These are phyloP conservation scores for Gaillardinia entomophila DNA, from an alignment of 805 yeast species.

Conservation along the genomic window DNA sequence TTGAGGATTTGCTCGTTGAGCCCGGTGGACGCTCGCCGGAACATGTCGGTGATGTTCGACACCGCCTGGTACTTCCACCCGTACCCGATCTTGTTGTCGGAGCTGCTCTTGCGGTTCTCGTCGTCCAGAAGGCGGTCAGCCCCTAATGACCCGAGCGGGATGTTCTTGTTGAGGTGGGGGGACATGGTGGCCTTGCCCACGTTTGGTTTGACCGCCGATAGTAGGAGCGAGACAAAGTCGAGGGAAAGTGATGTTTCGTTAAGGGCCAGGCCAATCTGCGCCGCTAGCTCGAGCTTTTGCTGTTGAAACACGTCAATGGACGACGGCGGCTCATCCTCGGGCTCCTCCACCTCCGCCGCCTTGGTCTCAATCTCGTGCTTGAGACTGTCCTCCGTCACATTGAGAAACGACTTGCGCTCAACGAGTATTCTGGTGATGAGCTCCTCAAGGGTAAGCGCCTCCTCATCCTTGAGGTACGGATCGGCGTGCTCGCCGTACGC, in stretches of 20 bases:
- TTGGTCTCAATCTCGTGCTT: conserved; percentile 35
- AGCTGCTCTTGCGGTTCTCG: conserved; percentile 11
- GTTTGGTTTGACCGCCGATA: conserved; percentile 78
- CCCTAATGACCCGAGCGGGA: conserved; percentile 70
- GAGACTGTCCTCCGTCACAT: conserved; percentile 52
- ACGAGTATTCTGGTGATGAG: conserved; percentile 53
- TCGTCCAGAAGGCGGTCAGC: conserved; percentile 33
- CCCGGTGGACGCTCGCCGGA: conserved; percentile 46
- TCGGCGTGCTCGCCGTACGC: conserved; percentile 27
- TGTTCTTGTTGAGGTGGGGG: conserved; percentile 67
- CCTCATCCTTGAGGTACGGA: conserved; percentile 37
- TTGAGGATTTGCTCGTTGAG: conserved; percentile 49
- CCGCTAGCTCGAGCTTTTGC: conserved; percentile 49
- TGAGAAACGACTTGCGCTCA: conserved; percentile 55
- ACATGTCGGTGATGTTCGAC: conserved; percentile 44
- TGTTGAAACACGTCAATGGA: conserved; percentile 37
- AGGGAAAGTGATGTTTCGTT: conserved; percentile 86
- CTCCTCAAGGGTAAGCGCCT: conserved; percentile 44
- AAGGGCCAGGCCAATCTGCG: conserved; percentile 57
- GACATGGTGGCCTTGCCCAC: conserved; percentile 87
- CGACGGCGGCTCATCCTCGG: conserved; percentile 4
- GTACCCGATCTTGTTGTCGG: conserved; percentile 41
- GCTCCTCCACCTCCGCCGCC: conserved; percentile 2
- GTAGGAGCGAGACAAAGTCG: conserved; percentile 79
- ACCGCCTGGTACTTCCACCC: conserved; percentile 86